A percentile compares a stretch with the other conserved stretches of the same genome.
Conservation (phyloP, 2,329 filamentous ascomycete genomes). For the Arthrobotrys conoides region DNA sequence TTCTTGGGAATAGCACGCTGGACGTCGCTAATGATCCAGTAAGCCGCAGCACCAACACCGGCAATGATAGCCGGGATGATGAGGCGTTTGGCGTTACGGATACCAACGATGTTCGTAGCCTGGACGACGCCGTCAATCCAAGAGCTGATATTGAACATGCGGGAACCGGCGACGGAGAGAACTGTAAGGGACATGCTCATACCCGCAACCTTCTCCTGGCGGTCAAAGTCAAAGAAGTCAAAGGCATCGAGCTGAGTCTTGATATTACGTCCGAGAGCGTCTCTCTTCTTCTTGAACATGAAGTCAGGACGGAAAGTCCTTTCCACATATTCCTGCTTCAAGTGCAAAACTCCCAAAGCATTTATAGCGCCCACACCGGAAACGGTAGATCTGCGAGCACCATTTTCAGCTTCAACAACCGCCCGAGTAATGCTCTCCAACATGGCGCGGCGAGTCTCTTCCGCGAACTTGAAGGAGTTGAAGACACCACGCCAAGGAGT, state of each 20-base stretch:
- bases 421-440: slow-evolving; percentile 85
- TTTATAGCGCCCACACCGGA: slow-evolving; percentile 88
- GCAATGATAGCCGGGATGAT: slow-evolving; percentile 85
- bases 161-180: slow-evolving; percentile 84
- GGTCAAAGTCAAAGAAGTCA: slow-evolving; percentile 96
- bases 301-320: slow-evolving; percentile 90
- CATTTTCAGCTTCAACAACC: slow-evolving; percentile 84
- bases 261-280: slow-evolving; percentile 85
- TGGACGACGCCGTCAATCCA: slow-evolving; percentile 92
- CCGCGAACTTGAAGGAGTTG: slow-evolving; percentile 89
- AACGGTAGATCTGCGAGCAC: slow-evolving; percentile 83
- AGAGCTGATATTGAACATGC: slow-evolving; percentile 84
- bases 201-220: slow-evolving; percentile 93
- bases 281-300: slow-evolving; percentile 90
- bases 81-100: slow-evolving; percentile 83
- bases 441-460: slow-evolving; percentile 93
- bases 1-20: slow-evolving; percentile 89
- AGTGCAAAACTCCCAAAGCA: slow-evolving; percentile 86
- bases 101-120: slow-evolving; percentile 83
- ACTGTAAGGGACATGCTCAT: slow-evolving; percentile 95
- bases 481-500: slow-evolving; percentile 90
- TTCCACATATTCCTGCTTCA: slow-evolving; percentile 87
- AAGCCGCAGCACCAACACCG: slow-evolving; percentile 81
- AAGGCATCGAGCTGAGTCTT: slow-evolving; percentile 87
- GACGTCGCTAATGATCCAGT: slow-evolving; percentile 83